Percentiles rank a stretch among this genome's conserved stretches.
phyloP scores from a whole-genome alignment of 2,329 filamentous ascomycete genomes.

The Calonectria naviculata region DNA sequence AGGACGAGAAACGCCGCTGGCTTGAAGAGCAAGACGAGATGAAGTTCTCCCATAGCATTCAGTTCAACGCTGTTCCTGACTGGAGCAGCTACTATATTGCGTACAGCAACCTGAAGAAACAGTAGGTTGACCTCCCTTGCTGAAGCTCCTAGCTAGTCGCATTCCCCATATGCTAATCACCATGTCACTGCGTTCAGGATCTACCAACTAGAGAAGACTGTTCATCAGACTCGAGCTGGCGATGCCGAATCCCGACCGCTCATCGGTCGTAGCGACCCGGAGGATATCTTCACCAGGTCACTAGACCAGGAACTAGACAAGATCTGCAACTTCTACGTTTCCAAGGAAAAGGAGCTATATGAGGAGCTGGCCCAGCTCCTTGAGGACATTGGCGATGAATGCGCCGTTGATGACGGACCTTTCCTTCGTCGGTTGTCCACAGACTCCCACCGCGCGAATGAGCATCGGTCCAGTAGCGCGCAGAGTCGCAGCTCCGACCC shows the following conservation, averaged over 20 bases:
- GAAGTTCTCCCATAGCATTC: conserved; percentile 99
- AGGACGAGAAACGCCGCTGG: conserved; percentile 73
- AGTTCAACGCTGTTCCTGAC: conserved; percentile 99
- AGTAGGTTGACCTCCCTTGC: conserved; percentile 67
- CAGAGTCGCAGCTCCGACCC: conserved; percentile 62
- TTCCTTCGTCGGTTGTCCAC: conserved; percentile 47
- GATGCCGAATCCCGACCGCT: conserved; percentile 90
- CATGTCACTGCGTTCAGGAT: conserved; percentile 71
- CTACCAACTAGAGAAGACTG: conserved; percentile 90
- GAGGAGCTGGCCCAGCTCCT: conserved; percentile 84
- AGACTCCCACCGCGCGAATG: conserved; percentile 11
- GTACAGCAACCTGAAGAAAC: conserved; percentile 98
- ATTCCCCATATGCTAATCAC: conserved; percentile 8
- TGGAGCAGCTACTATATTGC: conserved; percentile 99
- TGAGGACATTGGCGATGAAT: conserved; percentile 76
- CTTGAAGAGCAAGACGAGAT: conserved; percentile 85
- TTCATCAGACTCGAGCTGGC: conserved; percentile 70
- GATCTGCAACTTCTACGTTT: conserved; percentile 88
- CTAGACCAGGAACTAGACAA: conserved; percentile 94
- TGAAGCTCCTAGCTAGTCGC: neutral
- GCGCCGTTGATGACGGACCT: conserved; percentile 58
- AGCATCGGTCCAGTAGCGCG: conserved; percentile 47
- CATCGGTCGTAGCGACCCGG: conserved; percentile 78
- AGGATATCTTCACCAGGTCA: conserved; percentile 82
- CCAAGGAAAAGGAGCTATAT: conserved; percentile 90